Evolutionary conservation across 768 basidiomycete species (phyloP), one percentile per base, ranked within the genome.

Genomic region (Mrakia gelida): DNA sequence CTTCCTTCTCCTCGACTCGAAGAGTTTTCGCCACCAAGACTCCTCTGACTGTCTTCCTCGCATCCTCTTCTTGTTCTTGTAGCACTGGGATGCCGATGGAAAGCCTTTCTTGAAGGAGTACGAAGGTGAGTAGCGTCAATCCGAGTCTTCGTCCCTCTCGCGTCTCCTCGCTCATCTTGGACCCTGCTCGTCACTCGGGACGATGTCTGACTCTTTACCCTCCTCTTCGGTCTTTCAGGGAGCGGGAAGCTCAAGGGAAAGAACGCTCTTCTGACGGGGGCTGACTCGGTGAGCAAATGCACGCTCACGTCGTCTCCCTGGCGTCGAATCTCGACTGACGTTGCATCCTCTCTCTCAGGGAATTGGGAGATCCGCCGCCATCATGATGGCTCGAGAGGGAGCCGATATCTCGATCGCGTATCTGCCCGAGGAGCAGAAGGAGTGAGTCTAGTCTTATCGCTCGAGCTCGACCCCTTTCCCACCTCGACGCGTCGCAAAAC

Each of bases 341-440:
- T 23, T 41, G 49, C 9, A 5, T 67, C 49, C 6, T 43, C 15
- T 76, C 45, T 21, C 7, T 16, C 32, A 73, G 82, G 82, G 76
- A 1, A 81, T 81, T 61, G 80, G 80, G 26, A 62, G 79, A 21
- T 76, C 61, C 2, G 75, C 80, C 16, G 71, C 81, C 82, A 73
- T 81, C 56, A 82, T 84, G 80, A 84, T 86, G 41, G 86, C 85
- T 0, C 80, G 86, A 30, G 86, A 86, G 76, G 86, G 86, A 80
- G 82, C 88, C 0, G 85, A 85, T 43, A 81, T 87, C 0, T 85
- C 86, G 0, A 84, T 87, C 71, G 82, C 81, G n/a, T 87, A 89
- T 82, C 86, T 90, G 0, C 87, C 88, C 1, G 85, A 88, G 79
- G 90, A 90, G 81, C 84, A 87, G 78, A 84, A 86, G 65, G 89